These are phyloP conservation scores for Acmispon strigosus DNA, from an alignment of 306 rosid genomes.

Conservation along the genomic window DNA sequence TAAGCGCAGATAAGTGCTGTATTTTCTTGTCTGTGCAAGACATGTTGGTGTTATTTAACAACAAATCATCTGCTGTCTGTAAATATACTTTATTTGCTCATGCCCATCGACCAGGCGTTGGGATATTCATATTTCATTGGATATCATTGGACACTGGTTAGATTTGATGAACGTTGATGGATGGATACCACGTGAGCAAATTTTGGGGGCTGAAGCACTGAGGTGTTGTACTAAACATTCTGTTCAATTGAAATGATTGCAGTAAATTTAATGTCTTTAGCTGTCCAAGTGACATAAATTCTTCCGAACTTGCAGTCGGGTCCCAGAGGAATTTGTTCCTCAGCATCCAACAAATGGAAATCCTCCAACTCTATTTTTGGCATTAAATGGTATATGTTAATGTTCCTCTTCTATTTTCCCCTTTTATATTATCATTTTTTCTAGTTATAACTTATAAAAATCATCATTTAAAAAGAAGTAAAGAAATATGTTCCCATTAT, in stretches of 20 bases:
- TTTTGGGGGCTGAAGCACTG: conserved; percentile 88
- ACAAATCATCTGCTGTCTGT: neutral
- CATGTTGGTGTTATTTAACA: neutral
- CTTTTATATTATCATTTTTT: neutral
- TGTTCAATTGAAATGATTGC: conserved; percentile 20
- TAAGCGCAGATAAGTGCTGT: neutral
- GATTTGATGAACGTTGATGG: conserved; percentile 94
- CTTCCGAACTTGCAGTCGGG: conserved; percentile 62
- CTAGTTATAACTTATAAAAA: neutral
- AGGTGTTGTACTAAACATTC: conserved; percentile 49
- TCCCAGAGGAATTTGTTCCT: conserved; percentile 80
- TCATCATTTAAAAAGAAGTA: conserved; percentile 7
- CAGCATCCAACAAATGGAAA: conserved; percentile 92
- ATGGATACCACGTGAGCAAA: conserved; percentile 99
- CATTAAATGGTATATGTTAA: conserved; percentile 51
- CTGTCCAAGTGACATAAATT: conserved; percentile 19
- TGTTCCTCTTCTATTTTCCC: neutral
- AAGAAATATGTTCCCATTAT: neutral
- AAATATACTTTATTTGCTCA: neutral
- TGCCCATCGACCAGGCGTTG: conserved; percentile 68
- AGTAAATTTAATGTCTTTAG: neutral
- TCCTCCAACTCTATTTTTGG: conserved; percentile 86
- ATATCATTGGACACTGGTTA: conserved; percentile 90
- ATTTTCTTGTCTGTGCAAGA: conserved; percentile 1
- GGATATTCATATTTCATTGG: conserved; percentile 82